Evolutionary conservation across 2,329 filamentous ascomycete genomes (phyloP).

Genomic region (Trichophyton rubrum): DNA sequence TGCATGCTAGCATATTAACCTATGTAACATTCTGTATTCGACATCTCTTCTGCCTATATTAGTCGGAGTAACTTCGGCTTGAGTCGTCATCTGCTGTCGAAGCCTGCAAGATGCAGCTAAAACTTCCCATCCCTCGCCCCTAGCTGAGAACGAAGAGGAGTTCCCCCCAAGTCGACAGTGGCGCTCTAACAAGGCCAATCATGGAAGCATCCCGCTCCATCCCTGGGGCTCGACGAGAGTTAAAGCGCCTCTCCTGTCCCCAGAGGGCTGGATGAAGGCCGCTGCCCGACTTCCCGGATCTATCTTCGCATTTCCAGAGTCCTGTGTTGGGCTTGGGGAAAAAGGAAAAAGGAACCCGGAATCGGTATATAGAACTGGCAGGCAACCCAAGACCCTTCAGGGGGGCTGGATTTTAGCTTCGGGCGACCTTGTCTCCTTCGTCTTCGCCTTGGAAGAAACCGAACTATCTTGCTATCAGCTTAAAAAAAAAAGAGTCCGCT

Average conservation of each 20-base stretch:
- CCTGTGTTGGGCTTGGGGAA: neutral
- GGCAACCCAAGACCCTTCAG: neutral
- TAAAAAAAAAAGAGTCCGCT: neutral
- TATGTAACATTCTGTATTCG: neutral
- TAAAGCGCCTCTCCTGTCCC: neutral
- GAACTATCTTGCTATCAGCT: neutral
- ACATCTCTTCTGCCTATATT: neutral
- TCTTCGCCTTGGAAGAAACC: neutral
- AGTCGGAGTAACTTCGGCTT: neutral
- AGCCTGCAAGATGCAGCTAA: neutral
- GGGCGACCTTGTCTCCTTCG: neutral
- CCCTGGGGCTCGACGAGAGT: neutral
- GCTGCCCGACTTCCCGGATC: neutral
- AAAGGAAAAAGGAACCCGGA: neutral
- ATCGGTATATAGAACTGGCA: neutral
- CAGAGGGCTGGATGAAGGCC: neutral
- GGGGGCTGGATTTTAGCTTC: neutral
- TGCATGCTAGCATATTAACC: neutral
- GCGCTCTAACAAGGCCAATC: constrained; percentile 1
- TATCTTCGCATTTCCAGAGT: neutral
- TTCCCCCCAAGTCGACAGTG: neutral
- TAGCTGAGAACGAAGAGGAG: neutral
- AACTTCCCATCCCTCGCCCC: neutral
- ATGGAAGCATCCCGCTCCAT: neutral
- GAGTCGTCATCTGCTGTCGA: neutral